Conservation (phyloP, 805 yeast species). For the Candida ovalis region DNA sequence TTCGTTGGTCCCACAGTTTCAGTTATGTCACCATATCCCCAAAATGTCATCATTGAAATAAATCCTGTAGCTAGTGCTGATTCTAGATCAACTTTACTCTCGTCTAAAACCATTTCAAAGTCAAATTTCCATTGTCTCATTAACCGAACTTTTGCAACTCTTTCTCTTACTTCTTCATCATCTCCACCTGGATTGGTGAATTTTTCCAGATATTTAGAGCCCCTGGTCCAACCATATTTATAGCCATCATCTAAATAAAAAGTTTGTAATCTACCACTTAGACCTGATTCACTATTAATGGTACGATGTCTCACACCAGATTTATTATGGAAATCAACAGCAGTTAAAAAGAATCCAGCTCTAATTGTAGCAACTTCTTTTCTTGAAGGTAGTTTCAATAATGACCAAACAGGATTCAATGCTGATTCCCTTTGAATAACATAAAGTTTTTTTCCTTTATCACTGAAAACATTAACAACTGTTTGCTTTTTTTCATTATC, state of each 20-base stretch:
- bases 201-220: slow-evolving; percentile 48
- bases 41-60: slow-evolving; percentile 61
- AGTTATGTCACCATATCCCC: slow-evolving; percentile 55
- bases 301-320: slow-evolving; percentile 43
- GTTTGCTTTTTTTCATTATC: slow-evolving; percentile 44
- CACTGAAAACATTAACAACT: slow-evolving; percentile 46
- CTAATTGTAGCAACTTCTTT: slow-evolving; percentile 48
- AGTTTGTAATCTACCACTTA: slow-evolving; percentile 39
- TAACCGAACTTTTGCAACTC: slow-evolving; percentile 52
- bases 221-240: slow-evolving; percentile 53
- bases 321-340: slow-evolving; percentile 48
- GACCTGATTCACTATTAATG: slow-evolving; percentile 35
- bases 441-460: slow-evolving; percentile 38
- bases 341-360: slow-evolving; percentile 42
- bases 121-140: slow-evolving; percentile 59
- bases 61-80: slow-evolving; percentile 59
- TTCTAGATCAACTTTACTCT: slow-evolving; percentile 42
- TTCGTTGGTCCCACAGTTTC: slow-evolving; percentile 51
- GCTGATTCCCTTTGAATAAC: slow-evolving; percentile 49
- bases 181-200: slow-evolving; percentile 53
- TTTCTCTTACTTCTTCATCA: slow-evolving; percentile 49
- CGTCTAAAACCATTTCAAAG: slow-evolving; percentile 54
- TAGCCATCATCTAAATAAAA: slow-evolving; percentile 52
- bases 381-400: slow-evolving; percentile 41
- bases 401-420: slow-evolving; percentile 49